Conservation (phyloP, 2,329 filamentous ascomycete genomes). For the Sporothrix inflata region DNA sequence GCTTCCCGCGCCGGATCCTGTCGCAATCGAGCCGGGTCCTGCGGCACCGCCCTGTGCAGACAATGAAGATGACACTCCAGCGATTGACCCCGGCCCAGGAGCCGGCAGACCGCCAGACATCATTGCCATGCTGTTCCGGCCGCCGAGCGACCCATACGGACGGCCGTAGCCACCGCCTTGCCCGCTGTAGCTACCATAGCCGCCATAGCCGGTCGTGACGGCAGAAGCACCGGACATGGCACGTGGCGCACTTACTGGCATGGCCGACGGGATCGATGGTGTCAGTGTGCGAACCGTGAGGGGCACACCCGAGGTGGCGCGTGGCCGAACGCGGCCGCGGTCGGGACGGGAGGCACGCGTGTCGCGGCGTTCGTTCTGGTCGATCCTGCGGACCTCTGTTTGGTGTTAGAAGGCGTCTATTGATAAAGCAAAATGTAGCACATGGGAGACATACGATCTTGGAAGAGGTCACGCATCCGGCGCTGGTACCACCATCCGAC, state of each 20-base stretch:
- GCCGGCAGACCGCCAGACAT: constrained; percentile 5
- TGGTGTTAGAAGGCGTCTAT: neutral
- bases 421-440: too few relatives aligned
- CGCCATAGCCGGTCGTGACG: constrained; percentile 3
- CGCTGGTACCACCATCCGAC: constrained; percentile 39
- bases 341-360: constrained; percentile 17
- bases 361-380: constrained; percentile 27
- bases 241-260: neutral
- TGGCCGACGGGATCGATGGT: neutral
- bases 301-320: neutral
- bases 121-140: neutral
- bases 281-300: neutral
- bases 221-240: constrained; percentile 10
- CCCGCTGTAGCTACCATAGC: constrained; percentile 9
- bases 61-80: neutral
- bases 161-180: neutral
- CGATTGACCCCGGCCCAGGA: neutral
- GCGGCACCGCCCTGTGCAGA: neutral
- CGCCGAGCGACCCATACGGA: constrained; percentile 7
- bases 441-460: constrained; percentile 24
- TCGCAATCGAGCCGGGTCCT: neutral
- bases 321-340: constrained; percentile 14
- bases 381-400: constrained; percentile 28
- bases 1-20: neutral
- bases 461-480: constrained; percentile 37